Base-by-base conservation (phyloP, 495 filamentous ascomycete species). In the Tuber magnatum region DNA sequence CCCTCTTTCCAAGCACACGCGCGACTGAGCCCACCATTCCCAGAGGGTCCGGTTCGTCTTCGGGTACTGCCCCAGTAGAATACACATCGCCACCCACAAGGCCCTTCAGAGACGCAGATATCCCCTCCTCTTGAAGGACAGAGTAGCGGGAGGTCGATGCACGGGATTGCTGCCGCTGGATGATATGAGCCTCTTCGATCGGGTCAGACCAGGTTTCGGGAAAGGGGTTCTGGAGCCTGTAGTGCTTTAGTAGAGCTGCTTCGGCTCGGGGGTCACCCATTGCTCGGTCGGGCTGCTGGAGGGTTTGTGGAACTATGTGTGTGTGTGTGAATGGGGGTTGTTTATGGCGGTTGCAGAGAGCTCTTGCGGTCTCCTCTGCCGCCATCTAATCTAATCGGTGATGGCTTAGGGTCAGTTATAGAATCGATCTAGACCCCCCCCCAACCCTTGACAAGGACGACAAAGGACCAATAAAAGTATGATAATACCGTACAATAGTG, bases 21-120 rank as follows among this genome's bases (percentile, higher is more conserved):
- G 97, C 89, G n/a, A 99, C 93, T 80, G 92, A 96, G 70, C 92
- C 90, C 0, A 90, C 87, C 18, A 87, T 87, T 0, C 95, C 95
- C 68, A 99, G 84, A 3, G 95, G 93, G 83, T 99, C 95, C 1
- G 93, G 89, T 83, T 99, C 95, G 82, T 99, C 95, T 78, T 90
- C 89, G 81, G 93, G 92, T 28, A 93, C 91, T 10, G 74, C 42
- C 1, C 74, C 80, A 6, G 77, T 65, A 42, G 72, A 74, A 51
- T 81, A 79, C 4, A 51, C 51, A 42, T 81, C 80, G 2, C 74
- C 80, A 0, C 70, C 61, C n/a, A 76, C 44, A 28, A 81, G 77
- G 39, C 80, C 77, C 68, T 74, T 81, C 65, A 82, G 69, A 14
- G 80, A 82, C 5, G 80, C 74, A 8, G 80, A 77, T 38, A 80